Evolutionary conservation across 352 stramenopile genomes (phyloP).

Genomic region (Phytopythium delawarense): DNA sequence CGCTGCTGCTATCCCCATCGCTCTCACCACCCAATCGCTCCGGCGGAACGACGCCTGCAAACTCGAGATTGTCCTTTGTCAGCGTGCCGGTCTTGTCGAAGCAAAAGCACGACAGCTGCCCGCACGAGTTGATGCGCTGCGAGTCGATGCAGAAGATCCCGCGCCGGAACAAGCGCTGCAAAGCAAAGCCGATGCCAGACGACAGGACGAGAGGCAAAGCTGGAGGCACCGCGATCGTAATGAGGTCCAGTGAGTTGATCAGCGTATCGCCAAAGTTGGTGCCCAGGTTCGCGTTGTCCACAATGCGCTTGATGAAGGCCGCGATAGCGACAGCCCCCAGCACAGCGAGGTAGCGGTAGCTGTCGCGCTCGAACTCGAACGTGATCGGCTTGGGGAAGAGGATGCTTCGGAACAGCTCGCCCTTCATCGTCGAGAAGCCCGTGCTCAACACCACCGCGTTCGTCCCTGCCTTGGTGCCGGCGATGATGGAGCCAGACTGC

Average conservation of each 20-base stretch:
- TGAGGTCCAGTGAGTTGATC: constrained; percentile 49
- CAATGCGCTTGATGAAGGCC: constrained; percentile 50
- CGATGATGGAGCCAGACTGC: constrained; percentile 31
- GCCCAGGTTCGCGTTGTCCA: constrained; percentile 18
- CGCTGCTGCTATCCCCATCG: neutral
- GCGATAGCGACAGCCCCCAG: constrained; percentile 38
- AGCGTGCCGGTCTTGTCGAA: constrained; percentile 71
- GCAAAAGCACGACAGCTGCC: constrained; percentile 56
- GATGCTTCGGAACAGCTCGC: constrained; percentile 62
- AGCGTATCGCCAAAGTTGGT: constrained; percentile 24
- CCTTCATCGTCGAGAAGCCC: constrained; percentile 54
- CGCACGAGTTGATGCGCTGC: constrained; percentile 44
- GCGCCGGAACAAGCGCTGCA: constrained; percentile 21
- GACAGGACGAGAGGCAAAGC: constrained; percentile 55
- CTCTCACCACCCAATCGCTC: neutral
- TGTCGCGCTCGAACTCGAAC: constrained; percentile 66
- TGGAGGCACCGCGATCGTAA: constrained; percentile 59
- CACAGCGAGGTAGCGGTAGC: constrained; percentile 52
- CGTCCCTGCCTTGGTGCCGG: constrained; percentile 11
- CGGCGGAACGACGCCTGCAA: constrained; percentile 25
- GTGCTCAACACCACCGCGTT: constrained; percentile 47
- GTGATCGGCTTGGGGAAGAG: constrained; percentile 46
- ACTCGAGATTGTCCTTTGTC: constrained; percentile 40
- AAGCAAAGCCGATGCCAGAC: constrained; percentile 48
- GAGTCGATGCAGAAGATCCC: constrained; percentile 39